Evolutionary conservation across 495 filamentous ascomycete genomes (phyloP), one percentile per base, ranked within the genome.

Genomic region (Tuber umbilicatum): DNA sequence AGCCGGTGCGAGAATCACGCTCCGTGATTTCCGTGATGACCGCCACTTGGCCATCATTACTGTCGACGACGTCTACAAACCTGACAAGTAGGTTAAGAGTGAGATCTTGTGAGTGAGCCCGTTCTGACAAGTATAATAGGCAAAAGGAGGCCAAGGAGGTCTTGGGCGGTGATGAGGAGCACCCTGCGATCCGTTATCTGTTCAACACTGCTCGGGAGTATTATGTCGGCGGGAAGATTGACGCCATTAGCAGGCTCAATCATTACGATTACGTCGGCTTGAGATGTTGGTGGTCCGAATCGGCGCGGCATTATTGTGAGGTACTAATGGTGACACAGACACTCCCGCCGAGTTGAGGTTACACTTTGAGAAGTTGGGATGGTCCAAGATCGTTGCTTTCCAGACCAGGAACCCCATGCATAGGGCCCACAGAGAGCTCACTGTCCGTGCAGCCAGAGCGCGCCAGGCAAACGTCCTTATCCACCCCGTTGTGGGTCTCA

Each of bases 381-480:
- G 95, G 95, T 89, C 90, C 81, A 89, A 89, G 81, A 94, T 99
- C 81, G 95, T 99, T 78, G 95, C 95, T 83, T 99, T 99, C 90
- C 95, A 99, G 88, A 99, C 95, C 47, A 86, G 94, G 82, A 99
- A 99, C 86, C 95, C 95, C 74, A 99, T 99, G 95, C 95, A 99
- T 87, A 91, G 95, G 82, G 95, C 95, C 83, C 95, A 99, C 85
- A 88, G 95, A 86, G 95, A 99, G 85, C 85, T 99, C 83, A 99
- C 95, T 64, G 95, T 99, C 82, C 93, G 96, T 76, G 95, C 96
- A 79, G 96, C 95, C 74, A 94, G 95, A 72, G 90, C 91, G 55
- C 92, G 94, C 81, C 93, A 97, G 83, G 95, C 95, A 74, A 99
- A 98, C 84, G 95, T 99, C 75, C 92, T 99, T 83, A 99, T 99